phyloP scores from a whole-genome alignment of 495 filamentous ascomycete genomes.

The Hypoxylon trugodes region DNA sequence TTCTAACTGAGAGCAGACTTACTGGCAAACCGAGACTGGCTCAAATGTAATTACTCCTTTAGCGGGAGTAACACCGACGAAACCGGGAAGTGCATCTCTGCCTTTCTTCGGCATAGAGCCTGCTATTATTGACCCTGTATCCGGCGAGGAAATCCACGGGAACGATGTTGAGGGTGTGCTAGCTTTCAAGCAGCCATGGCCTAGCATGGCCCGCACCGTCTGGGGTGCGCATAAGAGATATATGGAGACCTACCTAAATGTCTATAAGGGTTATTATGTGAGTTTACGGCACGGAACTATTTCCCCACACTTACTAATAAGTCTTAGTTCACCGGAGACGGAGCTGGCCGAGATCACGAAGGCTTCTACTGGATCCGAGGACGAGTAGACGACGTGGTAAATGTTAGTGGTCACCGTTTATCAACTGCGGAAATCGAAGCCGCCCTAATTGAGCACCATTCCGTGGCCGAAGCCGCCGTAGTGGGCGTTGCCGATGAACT shows the following conservation, averaged over 20 bases:
- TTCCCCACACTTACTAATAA: slow-evolving; percentile 46
- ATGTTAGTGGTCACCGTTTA: slow-evolving; percentile 93
- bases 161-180: slow-evolving; percentile 99
- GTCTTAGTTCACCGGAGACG: slow-evolving; percentile 92
- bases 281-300: slow-evolving; percentile 46
- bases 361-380: slow-evolving; percentile 99
- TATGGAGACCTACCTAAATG: slow-evolving; percentile 98
- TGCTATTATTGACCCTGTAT: slow-evolving; percentile 96
- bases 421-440: slow-evolving; percentile 99
- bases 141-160: slow-evolving; percentile 90
- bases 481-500: slow-evolving; percentile 93
- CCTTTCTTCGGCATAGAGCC: slow-evolving; percentile 99
- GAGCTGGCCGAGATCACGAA: slow-evolving; percentile 95
- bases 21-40: slow-evolving; percentile 99
- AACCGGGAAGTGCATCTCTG: slow-evolving; percentile 78
- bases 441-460: slow-evolving; percentile 87
- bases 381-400: slow-evolving; percentile 98
- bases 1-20: slow-evolving; percentile 72
- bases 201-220: slow-evolving; percentile 97
- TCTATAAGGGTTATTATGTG: slow-evolving; percentile 98
- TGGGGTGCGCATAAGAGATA: slow-evolving; percentile 98
- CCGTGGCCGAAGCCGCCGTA: slow-evolving; percentile 93
- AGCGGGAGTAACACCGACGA: slow-evolving; percentile 78
- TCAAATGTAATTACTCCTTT: slow-evolving; percentile 88
- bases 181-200: slow-evolving; percentile 98